These are phyloP conservation scores for Pelargonium cotyledonis DNA, from an alignment of 441 rosid genomes.

Conservation along the genomic window DNA sequence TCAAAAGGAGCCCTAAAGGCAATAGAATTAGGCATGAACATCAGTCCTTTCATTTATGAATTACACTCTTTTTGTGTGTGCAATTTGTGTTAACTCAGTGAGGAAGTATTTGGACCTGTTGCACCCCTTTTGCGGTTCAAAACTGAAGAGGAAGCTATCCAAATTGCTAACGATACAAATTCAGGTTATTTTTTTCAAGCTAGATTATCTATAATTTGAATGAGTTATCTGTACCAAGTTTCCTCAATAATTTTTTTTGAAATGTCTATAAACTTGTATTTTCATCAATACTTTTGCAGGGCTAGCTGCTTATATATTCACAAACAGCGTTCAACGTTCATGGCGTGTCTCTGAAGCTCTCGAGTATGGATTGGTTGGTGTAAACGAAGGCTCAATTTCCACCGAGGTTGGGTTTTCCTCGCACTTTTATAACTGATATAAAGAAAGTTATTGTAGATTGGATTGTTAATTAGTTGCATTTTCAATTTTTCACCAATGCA, in stretches of 20 bases:
- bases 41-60: background rate
- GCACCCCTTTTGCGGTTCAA: slow-evolving; percentile 76
- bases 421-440: background rate
- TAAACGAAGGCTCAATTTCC: slow-evolving; percentile 86
- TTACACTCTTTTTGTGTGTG: background rate
- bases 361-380: slow-evolving; percentile 83
- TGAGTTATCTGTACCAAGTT: background rate
- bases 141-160: slow-evolving; percentile 89
- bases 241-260: background rate
- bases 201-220: slow-evolving; percentile 5
- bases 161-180: slow-evolving; percentile 71
- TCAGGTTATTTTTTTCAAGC: slow-evolving; percentile 45
- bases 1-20: background rate
- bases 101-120: slow-evolving; percentile 97
- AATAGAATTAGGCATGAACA: background rate
- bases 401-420: slow-evolving; percentile 50
- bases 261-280: slow-evolving; percentile 6
- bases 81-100: slow-evolving; percentile 36
- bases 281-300: slow-evolving; percentile 39
- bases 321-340: slow-evolving; percentile 71
- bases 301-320: slow-evolving; percentile 93
- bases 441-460: background rate
- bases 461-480: background rate
- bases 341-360: slow-evolving; percentile 97
- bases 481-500: background rate